A percentile compares a stretch with the other conserved stretches of the same genome.
Evolutionary conservation across 441 rosid species (phyloP).

Genomic region (Populus hybrid): DNA sequence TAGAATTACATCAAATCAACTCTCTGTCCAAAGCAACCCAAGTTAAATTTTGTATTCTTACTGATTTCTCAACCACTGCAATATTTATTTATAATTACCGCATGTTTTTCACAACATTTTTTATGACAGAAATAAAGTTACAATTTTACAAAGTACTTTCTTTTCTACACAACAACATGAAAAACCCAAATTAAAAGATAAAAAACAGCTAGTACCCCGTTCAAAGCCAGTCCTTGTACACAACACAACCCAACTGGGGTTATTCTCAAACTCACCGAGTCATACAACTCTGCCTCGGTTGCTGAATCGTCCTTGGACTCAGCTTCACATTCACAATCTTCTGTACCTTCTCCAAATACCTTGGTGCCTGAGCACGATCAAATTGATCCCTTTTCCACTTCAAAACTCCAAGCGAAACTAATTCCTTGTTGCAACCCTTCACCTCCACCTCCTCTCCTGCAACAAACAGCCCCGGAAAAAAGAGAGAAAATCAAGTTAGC

Average conservation of each 20-base stretch:
- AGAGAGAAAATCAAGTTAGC: background rate
- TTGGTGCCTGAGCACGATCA: slow-evolving; percentile 27
- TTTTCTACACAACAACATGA: background rate
- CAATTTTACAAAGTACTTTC: background rate
- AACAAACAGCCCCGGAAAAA: background rate
- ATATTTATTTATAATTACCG: no score
- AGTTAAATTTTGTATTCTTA: no score
- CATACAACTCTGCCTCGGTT: slow-evolving; percentile 41
- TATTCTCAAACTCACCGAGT: slow-evolving; percentile 4
- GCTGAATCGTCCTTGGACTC: slow-evolving; percentile 66
- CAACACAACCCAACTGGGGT: background rate
- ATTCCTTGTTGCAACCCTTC: slow-evolving; percentile 15
- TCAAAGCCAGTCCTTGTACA: background rate
- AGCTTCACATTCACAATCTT: slow-evolving; percentile 48
- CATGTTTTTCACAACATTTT: background rate
- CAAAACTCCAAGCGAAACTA: slow-evolving; percentile 31
- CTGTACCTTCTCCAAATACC: slow-evolving; percentile 41
- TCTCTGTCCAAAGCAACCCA: background rate
- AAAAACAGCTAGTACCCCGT: background rate
- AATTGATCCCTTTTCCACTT: slow-evolving; percentile 39
- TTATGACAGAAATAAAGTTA: background rate
- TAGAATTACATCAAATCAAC: background rate
- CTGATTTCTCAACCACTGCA: no score
- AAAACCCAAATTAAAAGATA: background rate
- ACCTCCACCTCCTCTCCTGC: slow-evolving; percentile 14